Evolutionary conservation across 1,139 yeast species (phyloP).

Genomic region (Geotrichum fermentans): DNA sequence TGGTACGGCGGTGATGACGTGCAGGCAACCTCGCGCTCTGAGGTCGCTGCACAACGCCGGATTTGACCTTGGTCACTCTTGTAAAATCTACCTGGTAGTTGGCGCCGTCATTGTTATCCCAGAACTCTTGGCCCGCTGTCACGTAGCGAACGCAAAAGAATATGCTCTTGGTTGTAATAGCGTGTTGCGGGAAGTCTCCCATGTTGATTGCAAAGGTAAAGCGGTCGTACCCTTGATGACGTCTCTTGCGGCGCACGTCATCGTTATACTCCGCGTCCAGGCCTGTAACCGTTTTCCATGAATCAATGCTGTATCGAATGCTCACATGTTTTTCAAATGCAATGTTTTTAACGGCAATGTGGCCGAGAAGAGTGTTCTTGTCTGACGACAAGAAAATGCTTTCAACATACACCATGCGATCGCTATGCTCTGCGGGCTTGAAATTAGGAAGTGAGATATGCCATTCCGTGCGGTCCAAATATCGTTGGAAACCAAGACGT

Average conservation of each 20-base stretch:
- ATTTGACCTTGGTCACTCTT: conserved; percentile 26
- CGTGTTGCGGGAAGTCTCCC: conserved; percentile 34
- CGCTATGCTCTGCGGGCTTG: conserved; percentile 24
- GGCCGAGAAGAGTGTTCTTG: conserved; percentile 58
- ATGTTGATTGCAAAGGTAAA: conserved; percentile 46
- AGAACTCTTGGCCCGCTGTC: conserved; percentile 49
- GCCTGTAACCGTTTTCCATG: conserved; percentile 70
- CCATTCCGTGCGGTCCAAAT: conserved; percentile 43
- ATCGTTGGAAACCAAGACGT: conserved; percentile 26
- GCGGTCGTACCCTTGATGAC: conserved; percentile 39
- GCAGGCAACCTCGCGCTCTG: not conserved
- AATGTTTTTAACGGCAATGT: conserved; percentile 66
- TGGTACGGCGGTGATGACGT: conserved; percentile 7
- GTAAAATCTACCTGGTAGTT: conserved; percentile 57
- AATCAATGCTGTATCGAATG: conserved; percentile 62
- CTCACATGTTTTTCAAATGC: conserved; percentile 60
- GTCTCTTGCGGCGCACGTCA: conserved; percentile 49
- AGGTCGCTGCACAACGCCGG: conserved; percentile 1
- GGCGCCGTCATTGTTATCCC: conserved; percentile 67
- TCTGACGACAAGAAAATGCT: conserved; percentile 56
- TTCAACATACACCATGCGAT: conserved; percentile 53
- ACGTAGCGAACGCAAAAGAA: conserved; percentile 58
- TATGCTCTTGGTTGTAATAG: conserved; percentile 35
- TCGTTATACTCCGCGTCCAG: conserved; percentile 58
- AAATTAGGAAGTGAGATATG: conserved; percentile 48